Percentiles rank a stretch among this genome's conserved stretches.
Evolutionary conservation across 805 yeast species (phyloP).

Genomic region (Nakazawaea wickerhamii): DNA sequence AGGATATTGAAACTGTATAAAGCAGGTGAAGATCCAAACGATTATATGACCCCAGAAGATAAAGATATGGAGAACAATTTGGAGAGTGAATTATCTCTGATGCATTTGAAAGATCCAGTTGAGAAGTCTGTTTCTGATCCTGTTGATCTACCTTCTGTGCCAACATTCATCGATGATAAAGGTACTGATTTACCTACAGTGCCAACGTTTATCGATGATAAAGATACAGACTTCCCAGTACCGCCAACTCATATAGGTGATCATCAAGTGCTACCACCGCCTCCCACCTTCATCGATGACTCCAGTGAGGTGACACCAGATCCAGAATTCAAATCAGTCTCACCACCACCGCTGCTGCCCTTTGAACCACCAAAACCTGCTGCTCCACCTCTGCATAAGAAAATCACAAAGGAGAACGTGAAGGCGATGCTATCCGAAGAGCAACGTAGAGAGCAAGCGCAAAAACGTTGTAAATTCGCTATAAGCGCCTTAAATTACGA

Average conservation of each 20-base stretch:
- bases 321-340: too few relatives aligned
- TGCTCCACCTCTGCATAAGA: slow-evolving; percentile 7
- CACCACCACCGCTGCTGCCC: not conserved
- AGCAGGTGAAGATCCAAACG: slow-evolving; percentile 54
- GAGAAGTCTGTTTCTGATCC: too few relatives aligned
- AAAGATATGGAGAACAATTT: slow-evolving; percentile 7
- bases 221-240: not conserved
- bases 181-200: not conserved
- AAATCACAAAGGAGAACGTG: slow-evolving; percentile 32
- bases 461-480: slow-evolving; percentile 69
- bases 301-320: not conserved
- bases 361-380: slow-evolving; percentile 1
- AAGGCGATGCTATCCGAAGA: slow-evolving; percentile 47
- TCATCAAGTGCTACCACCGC: not conserved
- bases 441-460: slow-evolving; percentile 53
- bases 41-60: slow-evolving; percentile 36
- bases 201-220: not conserved
- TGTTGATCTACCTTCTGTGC: slow-evolving; percentile 1
- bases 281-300: slow-evolving; percentile 1
- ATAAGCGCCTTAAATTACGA: slow-evolving; percentile 77
- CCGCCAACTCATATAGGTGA: slow-evolving; percentile 1
- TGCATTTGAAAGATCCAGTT: not conserved
- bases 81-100: not conserved
- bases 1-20: slow-evolving; percentile 46
- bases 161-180: not conserved